Percentiles rank a stretch among this genome's conserved stretches.
Conservation (phyloP, 441 rosid species). For the Sinapis alba region DNA sequence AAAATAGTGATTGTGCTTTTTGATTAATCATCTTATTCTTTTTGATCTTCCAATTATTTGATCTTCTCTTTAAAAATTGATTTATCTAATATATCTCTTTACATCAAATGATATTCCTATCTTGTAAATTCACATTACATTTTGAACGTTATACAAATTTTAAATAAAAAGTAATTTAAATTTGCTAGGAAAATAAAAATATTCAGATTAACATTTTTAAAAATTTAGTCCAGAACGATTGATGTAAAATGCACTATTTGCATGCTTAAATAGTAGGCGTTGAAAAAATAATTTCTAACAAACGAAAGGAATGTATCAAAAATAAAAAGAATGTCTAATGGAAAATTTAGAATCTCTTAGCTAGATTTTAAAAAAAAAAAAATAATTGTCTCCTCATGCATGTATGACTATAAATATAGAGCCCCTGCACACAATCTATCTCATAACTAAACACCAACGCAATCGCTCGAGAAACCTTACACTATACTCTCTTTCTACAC, state of each 20-base stretch:
- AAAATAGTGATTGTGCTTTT: constrained; percentile 4
- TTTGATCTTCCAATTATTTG: constrained; percentile 14
- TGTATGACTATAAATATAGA: constrained; percentile 32
- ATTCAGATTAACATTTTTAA: background rate
- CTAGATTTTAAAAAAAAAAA: background rate
- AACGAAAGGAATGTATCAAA: background rate
- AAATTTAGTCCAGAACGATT: background rate
- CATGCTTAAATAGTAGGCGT: background rate
- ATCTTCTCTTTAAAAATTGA: background rate
- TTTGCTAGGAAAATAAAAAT: background rate
- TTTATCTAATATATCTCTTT: background rate
- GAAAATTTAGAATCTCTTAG: background rate
- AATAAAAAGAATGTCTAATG: background rate
- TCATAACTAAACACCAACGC: constrained; percentile 23
- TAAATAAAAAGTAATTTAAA: background rate
- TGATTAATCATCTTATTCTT: constrained; percentile 5
- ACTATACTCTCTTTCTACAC: background rate
- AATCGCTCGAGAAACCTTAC: too few species aligned
- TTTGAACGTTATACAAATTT: background rate
- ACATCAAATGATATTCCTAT: background rate
- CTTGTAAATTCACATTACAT: background rate
- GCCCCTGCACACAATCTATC: constrained; percentile 14
- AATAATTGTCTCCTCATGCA: background rate
- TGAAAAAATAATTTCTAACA: background rate
- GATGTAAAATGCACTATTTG: background rate